A percentile compares a stretch with the other conserved stretches of the same genome.
These are phyloP conservation scores for Mycena rosella DNA, from an alignment of 768 basidiomycete genomes.

Conservation along the genomic window DNA sequence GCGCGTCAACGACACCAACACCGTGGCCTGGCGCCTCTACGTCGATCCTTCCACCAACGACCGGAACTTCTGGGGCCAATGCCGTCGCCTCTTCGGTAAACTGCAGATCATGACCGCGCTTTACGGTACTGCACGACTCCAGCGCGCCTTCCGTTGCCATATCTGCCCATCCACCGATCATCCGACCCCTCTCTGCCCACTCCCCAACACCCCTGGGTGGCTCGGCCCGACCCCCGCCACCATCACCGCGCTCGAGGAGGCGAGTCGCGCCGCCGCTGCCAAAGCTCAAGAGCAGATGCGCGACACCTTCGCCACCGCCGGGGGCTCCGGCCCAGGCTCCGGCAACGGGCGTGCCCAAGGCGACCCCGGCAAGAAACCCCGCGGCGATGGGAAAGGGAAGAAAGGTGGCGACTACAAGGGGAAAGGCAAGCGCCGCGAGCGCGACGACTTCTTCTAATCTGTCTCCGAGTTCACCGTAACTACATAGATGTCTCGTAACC, in stretches of 20 bases:
- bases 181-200: background rate
- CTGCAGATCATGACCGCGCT: background rate
- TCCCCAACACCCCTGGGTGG: slow-evolving; percentile 1
- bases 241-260: background rate
- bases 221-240: slow-evolving; percentile 11
- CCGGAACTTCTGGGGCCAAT: background rate
- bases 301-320: background rate
- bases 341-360: background rate
- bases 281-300: background rate
- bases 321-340: background rate
- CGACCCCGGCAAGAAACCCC: background rate
- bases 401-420: background rate
- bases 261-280: background rate
- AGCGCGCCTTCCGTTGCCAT: background rate
- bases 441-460: background rate
- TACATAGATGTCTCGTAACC: background rate
- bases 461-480: background rate
- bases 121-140: background rate
- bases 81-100: background rate
- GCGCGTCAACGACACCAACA: background rate
- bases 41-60: slow-evolving; percentile 1
- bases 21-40: background rate
- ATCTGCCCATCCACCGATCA: too few species aligned
- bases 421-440: slow-evolving; percentile 6
- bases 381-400: too few species aligned